phyloP scores from a whole-genome alignment of 2,329 filamentous ascomycete genomes.

The Aspergillus costaricaensis region DNA sequence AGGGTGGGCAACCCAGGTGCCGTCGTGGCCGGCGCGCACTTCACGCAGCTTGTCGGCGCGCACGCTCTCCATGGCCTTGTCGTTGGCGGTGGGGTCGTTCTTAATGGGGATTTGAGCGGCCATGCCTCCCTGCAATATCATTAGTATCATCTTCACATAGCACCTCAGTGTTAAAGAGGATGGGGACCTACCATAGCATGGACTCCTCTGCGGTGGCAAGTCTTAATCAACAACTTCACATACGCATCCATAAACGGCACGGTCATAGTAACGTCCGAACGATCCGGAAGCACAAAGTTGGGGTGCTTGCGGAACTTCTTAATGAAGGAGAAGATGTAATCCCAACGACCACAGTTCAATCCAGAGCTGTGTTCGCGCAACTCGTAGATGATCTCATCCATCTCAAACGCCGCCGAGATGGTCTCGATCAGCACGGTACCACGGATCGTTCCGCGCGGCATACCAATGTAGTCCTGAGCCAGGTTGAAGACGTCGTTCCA shows the following conservation, averaged over 20 bases:
- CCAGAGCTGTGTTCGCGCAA: conserved; percentile 94
- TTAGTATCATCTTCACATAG: not conserved
- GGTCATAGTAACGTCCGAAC: conserved; percentile 91
- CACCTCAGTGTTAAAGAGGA: too few relatives aligned
- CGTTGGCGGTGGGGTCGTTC: conserved; percentile 86
- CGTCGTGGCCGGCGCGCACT: conserved; percentile 91
- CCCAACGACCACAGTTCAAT: conserved; percentile 98
- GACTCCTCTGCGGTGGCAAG: conserved; percentile 94
- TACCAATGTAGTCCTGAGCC: conserved; percentile 86
- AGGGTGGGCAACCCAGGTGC: conserved; percentile 96
- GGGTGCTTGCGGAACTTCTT: conserved; percentile 98
- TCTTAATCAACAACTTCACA: conserved; percentile 95
- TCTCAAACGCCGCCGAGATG: conserved; percentile 96
- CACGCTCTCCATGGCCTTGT: conserved; percentile 89
- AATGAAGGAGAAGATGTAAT: conserved; percentile 99
- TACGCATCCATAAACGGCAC: conserved; percentile 98
- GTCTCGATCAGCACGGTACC: conserved; percentile 97
- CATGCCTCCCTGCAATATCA: conserved; percentile 69
- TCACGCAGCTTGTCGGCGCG: conserved; percentile 95
- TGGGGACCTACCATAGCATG: conserved; percentile 74
- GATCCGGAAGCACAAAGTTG: conserved; percentile 90
- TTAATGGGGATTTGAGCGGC: conserved; percentile 99
- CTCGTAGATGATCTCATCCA: conserved; percentile 99
- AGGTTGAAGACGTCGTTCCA: conserved; percentile 99
- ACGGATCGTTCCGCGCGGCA: conserved; percentile 88